Percentiles rank a stretch among this genome's conserved stretches.
phyloP scores from a whole-genome alignment of 2,329 filamentous ascomycete genomes.

The Fusarium fujikuroi region DNA sequence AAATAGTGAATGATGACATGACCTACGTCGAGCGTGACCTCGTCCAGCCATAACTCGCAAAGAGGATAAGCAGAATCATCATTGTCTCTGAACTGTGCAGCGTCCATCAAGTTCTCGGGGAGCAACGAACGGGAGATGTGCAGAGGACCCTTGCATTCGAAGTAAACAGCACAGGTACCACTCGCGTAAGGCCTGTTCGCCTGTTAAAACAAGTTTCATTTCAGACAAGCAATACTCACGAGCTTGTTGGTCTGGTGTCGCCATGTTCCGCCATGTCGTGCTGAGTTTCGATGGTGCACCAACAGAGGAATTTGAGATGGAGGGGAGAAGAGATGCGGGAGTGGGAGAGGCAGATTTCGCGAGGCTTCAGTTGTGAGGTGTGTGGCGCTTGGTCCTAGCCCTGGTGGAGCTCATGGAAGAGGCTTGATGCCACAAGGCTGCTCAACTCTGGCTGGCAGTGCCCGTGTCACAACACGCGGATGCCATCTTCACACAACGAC shows the following conservation, averaged over 20 bases:
- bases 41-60: not conserved
- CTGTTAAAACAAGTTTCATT: not conserved
- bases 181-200: not conserved
- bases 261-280: not conserved
- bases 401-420: not conserved
- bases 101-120: not conserved
- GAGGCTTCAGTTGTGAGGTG: accelerated
- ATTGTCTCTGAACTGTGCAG: accelerated
- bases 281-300: too few relatives aligned
- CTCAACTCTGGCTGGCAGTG: not conserved
- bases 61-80: accelerated
- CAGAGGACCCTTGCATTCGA: not conserved
- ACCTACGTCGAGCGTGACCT: not conserved
- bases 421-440: too few relatives aligned
- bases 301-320: too few relatives aligned
- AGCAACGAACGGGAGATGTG: not conserved
- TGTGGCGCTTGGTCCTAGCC: not conserved
- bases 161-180: not conserved
- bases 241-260: not conserved
- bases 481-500: accelerated
- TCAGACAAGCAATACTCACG: not conserved
- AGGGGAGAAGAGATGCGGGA: not conserved
- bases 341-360: not conserved
- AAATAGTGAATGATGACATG: conserved; percentile 23
- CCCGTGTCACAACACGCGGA: not conserved